Conservation (phyloP, 169 alveolate species). For the Plasmodium coatneyi region DNA sequence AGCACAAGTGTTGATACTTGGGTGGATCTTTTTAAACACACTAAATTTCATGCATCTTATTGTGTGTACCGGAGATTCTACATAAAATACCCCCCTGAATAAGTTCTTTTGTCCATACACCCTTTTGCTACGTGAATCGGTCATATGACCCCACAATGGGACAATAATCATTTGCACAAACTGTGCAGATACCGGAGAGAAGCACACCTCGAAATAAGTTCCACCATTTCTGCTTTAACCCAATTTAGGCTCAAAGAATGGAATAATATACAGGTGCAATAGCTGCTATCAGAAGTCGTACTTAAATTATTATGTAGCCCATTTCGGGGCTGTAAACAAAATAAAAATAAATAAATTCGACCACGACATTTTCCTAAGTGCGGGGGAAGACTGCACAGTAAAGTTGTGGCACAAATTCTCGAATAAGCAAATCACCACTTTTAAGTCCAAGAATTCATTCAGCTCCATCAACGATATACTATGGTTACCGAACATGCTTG, state of each 20-base stretch:
- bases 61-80: background rate
- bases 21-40: background rate
- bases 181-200: background rate
- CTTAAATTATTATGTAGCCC: constrained; percentile 59
- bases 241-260: constrained; percentile 61
- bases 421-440: constrained; percentile 59
- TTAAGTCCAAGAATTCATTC: constrained; percentile 67
- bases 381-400: constrained; percentile 71
- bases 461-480: constrained; percentile 64
- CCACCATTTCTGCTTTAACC: background rate
- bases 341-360: constrained; percentile 62
- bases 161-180: background rate
- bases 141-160: background rate
- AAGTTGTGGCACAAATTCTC: constrained; percentile 64
- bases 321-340: constrained; percentile 70
- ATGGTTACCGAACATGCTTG: constrained; percentile 28
- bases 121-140: background rate
- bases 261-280: constrained; percentile 72
- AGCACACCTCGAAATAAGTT: background rate
- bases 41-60: background rate
- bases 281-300: constrained; percentile 72
- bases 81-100: background rate
- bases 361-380: constrained; percentile 72
- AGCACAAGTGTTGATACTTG: background rate
- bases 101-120: background rate